These are phyloP conservation scores for Ascosphaera apis DNA, from an alignment of 2,329 filamentous ascomycete genomes.

Conservation along the genomic window DNA sequence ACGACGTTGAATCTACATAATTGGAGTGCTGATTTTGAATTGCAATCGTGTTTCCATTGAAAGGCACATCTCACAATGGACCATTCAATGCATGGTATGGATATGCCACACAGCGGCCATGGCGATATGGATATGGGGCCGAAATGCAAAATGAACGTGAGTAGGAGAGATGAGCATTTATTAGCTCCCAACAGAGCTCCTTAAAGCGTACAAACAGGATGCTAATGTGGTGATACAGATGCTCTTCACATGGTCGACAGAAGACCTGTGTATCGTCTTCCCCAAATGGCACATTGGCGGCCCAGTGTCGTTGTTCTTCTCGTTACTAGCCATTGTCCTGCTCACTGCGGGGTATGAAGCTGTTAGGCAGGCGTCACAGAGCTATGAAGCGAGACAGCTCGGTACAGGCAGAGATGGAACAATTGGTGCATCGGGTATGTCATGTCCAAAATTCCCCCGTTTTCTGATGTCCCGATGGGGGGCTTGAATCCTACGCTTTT, in stretches of 20 bases:
- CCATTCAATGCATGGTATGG: conserved; percentile 14
- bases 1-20: too few relatives aligned
- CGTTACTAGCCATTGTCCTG: conserved; percentile 58
- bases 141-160: conserved; percentile 78
- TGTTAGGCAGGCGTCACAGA: conserved; percentile 50
- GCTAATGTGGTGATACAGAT: too few relatives aligned
- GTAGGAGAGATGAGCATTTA: too few relatives aligned
- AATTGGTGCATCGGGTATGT: neutral
- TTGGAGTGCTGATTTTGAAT: neutral
- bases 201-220: too few relatives aligned
- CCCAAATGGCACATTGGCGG: conserved; percentile 66
- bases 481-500: neutral
- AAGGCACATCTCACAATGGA: conserved; percentile 10
- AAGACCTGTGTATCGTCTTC: conserved; percentile 91
- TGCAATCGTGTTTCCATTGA: neutral
- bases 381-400: conserved; percentile 40
- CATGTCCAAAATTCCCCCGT: too few relatives aligned
- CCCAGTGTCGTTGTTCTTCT: conserved; percentile 51
- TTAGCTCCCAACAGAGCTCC: too few relatives aligned
- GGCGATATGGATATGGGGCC: conserved; percentile 34
- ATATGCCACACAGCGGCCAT: conserved; percentile 31
- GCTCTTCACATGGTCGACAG: conserved; percentile 93
- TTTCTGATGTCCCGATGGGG: too few relatives aligned
- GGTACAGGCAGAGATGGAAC: neutral
- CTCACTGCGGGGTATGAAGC: conserved; percentile 86